Conservation (phyloP, 805 yeast species). For the Lipomyces orientalis region DNA sequence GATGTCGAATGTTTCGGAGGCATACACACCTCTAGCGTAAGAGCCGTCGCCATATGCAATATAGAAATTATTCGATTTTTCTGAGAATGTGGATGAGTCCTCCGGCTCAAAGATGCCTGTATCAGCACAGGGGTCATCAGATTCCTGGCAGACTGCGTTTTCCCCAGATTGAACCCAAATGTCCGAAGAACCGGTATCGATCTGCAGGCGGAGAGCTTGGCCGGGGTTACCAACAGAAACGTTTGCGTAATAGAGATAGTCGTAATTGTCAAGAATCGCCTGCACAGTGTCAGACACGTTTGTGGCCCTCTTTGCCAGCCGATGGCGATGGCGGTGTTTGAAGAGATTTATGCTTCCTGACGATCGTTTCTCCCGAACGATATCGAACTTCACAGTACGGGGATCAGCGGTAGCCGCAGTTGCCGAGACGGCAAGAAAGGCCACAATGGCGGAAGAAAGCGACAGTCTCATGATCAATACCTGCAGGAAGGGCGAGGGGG, state of each 20-base stretch:
- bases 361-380: slow-evolving; percentile 22
- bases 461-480: neutral
- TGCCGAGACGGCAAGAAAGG: slow-evolving; percentile 9
- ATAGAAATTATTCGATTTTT: slow-evolving; percentile 41
- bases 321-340: slow-evolving; percentile 22
- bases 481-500: neutral
- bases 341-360: slow-evolving; percentile 9
- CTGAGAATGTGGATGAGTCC: slow-evolving; percentile 41
- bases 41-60: slow-evolving; percentile 55
- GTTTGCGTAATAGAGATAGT: slow-evolving; percentile 42
- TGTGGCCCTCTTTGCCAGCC: slow-evolving; percentile 12
- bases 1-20: slow-evolving; percentile 62
- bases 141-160: slow-evolving; percentile 39
- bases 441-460: slow-evolving; percentile 12
- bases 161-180: slow-evolving; percentile 57
- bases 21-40: slow-evolving; percentile 63
- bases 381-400: slow-evolving; percentile 28
- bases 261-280: slow-evolving; percentile 30
- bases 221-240: slow-evolving; percentile 60
- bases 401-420: slow-evolving; percentile 8
- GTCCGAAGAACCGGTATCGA: slow-evolving; percentile 82
- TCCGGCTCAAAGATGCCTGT: slow-evolving; percentile 44
- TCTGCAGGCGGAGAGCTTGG: slow-evolving; percentile 58
- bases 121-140: slow-evolving; percentile 37
- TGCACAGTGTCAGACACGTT: slow-evolving; percentile 20